These are phyloP conservation scores for Leccinellum rugosiceps DNA, from an alignment of 768 basidiomycete genomes.

Conservation along the genomic window DNA sequence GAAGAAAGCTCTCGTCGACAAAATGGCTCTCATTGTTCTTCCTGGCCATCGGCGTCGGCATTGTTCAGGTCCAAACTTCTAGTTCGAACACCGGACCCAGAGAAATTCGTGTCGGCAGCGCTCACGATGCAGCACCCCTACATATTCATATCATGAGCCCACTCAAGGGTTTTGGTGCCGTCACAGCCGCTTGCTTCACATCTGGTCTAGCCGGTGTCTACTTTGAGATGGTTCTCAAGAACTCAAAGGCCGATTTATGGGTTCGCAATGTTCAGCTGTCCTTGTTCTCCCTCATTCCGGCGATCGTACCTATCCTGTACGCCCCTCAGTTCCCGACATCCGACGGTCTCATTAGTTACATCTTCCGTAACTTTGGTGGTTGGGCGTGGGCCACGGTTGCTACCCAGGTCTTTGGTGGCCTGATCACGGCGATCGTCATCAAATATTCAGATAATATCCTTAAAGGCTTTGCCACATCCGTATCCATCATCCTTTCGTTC, in stretches of 20 bases:
- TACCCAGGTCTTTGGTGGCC: constrained; percentile 89
- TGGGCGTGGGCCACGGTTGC: constrained; percentile 96
- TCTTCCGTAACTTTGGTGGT: constrained; percentile 83
- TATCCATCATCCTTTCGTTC: constrained; percentile 94
- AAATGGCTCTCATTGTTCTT: constrained; percentile 91
- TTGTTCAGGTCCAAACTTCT: constrained; percentile 88
- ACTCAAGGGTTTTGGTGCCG: constrained; percentile 78
- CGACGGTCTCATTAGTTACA: constrained; percentile 48
- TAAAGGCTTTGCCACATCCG: constrained; percentile 95
- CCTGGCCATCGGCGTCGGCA: constrained; percentile 88
- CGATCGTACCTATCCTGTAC: constrained; percentile 76
- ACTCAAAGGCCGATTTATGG: constrained; percentile 82
- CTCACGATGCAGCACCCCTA: constrained; percentile 57
- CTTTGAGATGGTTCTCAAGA: constrained; percentile 91
- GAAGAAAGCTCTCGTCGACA: constrained; percentile 61
- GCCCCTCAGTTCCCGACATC: constrained; percentile 39
- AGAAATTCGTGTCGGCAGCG: constrained; percentile 56
- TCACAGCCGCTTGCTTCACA: constrained; percentile 82
- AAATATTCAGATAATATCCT: constrained; percentile 94
- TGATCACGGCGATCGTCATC: constrained; percentile 94
- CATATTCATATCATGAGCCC: constrained; percentile 78
- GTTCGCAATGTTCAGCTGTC: constrained; percentile 88
- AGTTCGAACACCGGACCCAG: constrained; percentile 29
- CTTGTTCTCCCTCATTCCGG: constrained; percentile 87
- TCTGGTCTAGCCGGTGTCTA: constrained; percentile 90